These are phyloP conservation scores for Allium cepa DNA, from an alignment of 106 monocot species.

Conservation along the genomic window DNA sequence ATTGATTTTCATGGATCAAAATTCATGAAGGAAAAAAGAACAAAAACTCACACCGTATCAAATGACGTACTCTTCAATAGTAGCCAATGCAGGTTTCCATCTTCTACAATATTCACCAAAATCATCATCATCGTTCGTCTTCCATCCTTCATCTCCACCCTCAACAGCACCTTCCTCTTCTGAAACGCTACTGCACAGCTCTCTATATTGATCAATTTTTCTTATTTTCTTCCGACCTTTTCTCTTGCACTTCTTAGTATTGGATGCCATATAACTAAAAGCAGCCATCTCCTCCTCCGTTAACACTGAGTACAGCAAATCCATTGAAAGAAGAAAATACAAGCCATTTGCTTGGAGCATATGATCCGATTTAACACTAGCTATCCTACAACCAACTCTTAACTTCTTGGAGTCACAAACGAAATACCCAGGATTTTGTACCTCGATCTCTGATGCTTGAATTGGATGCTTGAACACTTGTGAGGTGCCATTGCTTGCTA, in stretches of 20 bases:
- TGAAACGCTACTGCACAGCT: slow-evolving; percentile 25
- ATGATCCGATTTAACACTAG: slow-evolving; percentile 37
- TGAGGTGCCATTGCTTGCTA: slow-evolving; percentile 24
- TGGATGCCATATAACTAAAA: slow-evolving; percentile 1
- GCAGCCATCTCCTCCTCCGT: slow-evolving; percentile 62
- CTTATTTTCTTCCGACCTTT: slow-evolving; percentile 2
- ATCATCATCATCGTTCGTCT: neutral
- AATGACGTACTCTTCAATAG: slow-evolving; percentile 32
- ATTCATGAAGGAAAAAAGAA: too few species aligned
- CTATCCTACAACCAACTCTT: slow-evolving; percentile 41
- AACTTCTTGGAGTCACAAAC: slow-evolving; percentile 48
- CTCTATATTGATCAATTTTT: slow-evolving; percentile 29
- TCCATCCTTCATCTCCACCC: neutral
- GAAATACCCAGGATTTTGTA: slow-evolving; percentile 39
- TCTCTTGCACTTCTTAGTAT: neutral
- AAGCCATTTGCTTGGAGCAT: slow-evolving; percentile 25
- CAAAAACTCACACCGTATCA: neutral
- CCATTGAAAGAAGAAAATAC: slow-evolving; percentile 69
- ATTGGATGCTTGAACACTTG: slow-evolving; percentile 15
- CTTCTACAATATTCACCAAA: slow-evolving; percentile 7
- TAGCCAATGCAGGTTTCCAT: slow-evolving; percentile 63
- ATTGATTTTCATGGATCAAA: too few species aligned
- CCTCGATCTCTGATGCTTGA: slow-evolving; percentile 39
- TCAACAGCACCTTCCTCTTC: neutral
- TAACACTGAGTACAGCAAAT: slow-evolving; percentile 80